These are phyloP conservation scores for Nepenthes mirabilis DNA, from an alignment of 148 eudicot genomes.

Conservation along the genomic window DNA sequence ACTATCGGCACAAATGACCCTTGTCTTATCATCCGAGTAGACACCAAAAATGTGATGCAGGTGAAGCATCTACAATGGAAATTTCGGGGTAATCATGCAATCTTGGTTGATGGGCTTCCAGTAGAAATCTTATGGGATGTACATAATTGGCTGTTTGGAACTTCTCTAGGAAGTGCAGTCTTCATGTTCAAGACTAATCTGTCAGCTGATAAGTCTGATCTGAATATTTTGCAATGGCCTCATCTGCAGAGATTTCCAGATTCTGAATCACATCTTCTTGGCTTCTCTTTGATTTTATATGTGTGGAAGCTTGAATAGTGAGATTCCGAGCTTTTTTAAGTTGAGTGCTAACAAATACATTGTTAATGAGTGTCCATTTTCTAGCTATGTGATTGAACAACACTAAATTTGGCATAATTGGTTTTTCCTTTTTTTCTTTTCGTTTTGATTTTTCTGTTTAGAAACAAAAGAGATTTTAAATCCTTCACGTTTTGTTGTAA, in stretches of 20 bases:
- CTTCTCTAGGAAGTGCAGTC: constrained; percentile 44
- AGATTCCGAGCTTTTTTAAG: constrained; percentile 15
- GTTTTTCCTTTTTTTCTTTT: background rate
- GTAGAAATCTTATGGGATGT: constrained; percentile 62
- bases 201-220: constrained; percentile 42
- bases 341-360: constrained; percentile 35
- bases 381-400: constrained; percentile 1
- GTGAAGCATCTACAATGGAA: constrained; percentile 48
- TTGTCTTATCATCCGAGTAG: constrained; percentile 32
- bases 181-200: constrained; percentile 48
- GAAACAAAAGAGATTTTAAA: no score
- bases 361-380: constrained; percentile 21
- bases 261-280: constrained; percentile 33
- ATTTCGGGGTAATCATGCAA: constrained; percentile 45
- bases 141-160: constrained; percentile 45
- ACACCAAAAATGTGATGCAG: constrained; percentile 44
- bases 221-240: constrained; percentile 28
- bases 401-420: background rate
- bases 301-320: constrained; percentile 59
- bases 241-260: constrained; percentile 35
- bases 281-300: constrained; percentile 47
- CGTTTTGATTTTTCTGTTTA: no score
- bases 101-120: constrained; percentile 40
- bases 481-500: no score
- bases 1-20: constrained; percentile 29